Conservation (phyloP, 495 filamentous ascomycete genomes). For the Echria macrotheca region DNA sequence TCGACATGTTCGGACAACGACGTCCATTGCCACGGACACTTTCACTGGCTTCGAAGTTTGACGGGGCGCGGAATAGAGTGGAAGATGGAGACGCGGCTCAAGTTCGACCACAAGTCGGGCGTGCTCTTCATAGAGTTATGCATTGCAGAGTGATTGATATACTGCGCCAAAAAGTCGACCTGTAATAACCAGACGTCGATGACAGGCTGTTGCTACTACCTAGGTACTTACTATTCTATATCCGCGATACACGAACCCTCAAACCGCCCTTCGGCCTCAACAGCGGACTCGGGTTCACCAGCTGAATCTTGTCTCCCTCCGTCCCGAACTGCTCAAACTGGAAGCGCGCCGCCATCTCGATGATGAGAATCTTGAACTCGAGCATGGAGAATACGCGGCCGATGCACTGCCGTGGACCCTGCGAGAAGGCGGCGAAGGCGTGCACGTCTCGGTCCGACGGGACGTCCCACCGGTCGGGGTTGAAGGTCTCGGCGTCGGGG, state of each 20-base stretch:
- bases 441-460: not conserved
- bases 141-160: not conserved
- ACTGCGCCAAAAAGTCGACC: too few species aligned
- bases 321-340: slow-evolving; percentile 1
- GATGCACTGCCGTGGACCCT: slow-evolving; percentile 8
- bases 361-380: slow-evolving; percentile 11
- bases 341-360: slow-evolving; percentile 5
- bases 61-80: not conserved
- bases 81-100: not conserved
- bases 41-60: not conserved
- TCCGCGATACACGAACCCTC: not conserved
- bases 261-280: not conserved
- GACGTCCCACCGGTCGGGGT: slow-evolving; percentile 28
- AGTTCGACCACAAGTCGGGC: not conserved
- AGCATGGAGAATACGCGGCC: slow-evolving; percentile 4
- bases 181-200: too few species aligned
- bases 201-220: too few species aligned
- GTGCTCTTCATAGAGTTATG: not conserved
- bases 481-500: slow-evolving; percentile 20
- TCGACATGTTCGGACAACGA: not conserved
- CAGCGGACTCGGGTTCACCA: slow-evolving; percentile 3
- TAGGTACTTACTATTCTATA: too few species aligned
- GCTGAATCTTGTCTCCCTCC: not conserved
- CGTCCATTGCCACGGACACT: not conserved
- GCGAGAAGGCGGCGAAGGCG: slow-evolving; percentile 4